Conservation (phyloP, 2,329 filamentous ascomycete species). For the Shiraia bambusicola region DNA sequence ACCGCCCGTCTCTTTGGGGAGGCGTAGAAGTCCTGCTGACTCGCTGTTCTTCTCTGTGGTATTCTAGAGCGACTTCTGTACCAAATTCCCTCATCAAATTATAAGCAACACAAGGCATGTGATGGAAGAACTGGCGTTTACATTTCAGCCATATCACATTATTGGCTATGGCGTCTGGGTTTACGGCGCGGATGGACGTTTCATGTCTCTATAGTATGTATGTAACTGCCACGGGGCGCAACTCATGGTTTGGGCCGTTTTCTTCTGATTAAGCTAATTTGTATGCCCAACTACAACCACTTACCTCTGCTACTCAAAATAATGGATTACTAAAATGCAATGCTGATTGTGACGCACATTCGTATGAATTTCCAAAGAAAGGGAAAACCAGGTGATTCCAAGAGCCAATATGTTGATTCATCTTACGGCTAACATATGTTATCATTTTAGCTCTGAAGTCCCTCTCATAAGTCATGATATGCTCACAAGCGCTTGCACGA, state of each 20-base stretch:
- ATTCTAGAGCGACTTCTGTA: not conserved
- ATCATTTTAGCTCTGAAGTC: no score
- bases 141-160: not conserved
- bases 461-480: no score
- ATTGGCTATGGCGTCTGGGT: constrained; percentile 2
- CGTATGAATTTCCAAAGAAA: no score
- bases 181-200: not conserved
- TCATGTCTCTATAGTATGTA: not conserved
- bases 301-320: no score
- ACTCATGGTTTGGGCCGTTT: not conserved
- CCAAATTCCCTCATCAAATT: not conserved
- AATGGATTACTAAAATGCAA: no score
- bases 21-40: constrained; percentile 37
- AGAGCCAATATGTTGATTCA: no score
- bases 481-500: no score
- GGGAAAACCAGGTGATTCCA: no score
- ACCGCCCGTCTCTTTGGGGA: constrained; percentile 83
- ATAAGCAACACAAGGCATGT: not conserved
- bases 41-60: not conserved
- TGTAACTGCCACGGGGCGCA: not conserved
- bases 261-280: no score
- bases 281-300: no score
- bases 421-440: no score
- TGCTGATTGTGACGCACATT: no score
- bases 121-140: not conserved